Evolutionary conservation across 1,284 basidiomycete species (phyloP).

Genomic region (Naganishia sp.): DNA sequence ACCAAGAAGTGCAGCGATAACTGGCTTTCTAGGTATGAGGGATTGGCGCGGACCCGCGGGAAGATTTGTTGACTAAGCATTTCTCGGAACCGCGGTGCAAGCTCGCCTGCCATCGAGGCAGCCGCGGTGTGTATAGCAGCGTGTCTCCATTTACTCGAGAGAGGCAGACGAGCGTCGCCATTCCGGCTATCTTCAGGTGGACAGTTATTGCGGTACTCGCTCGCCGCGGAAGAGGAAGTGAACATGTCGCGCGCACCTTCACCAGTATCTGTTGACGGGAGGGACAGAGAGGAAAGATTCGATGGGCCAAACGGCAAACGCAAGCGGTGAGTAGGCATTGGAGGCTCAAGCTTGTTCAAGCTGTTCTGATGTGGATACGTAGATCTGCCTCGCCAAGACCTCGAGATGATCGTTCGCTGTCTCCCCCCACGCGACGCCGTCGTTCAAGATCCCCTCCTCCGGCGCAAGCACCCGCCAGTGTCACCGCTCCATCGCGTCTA

Average conservation of each 20-base stretch:
- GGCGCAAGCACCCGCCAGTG: constrained; percentile 18
- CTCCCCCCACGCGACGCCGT: constrained; percentile 50
- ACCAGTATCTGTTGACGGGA: constrained; percentile 21
- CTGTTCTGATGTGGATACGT: constrained; percentile 5
- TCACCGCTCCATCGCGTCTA: constrained; percentile 18
- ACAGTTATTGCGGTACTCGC: too few species aligned
- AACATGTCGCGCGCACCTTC: constrained; percentile 31
- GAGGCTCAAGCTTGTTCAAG: background rate
- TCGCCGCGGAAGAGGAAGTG: background rate
- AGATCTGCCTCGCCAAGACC: constrained; percentile 48
- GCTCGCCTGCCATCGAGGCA: background rate
- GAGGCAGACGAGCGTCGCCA: too few species aligned
- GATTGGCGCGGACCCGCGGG: too few species aligned
- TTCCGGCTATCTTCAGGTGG: too few species aligned
- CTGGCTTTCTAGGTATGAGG: too few species aligned
- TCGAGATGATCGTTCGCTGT: constrained; percentile 43
- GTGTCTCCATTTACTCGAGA: too few species aligned
- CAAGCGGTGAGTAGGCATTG: constrained; percentile 45
- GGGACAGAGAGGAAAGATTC: constrained; percentile 27
- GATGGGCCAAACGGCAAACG: constrained; percentile 44
- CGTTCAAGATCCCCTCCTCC: constrained; percentile 43
- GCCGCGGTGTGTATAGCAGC: too few species aligned
- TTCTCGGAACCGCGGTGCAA: too few species aligned
- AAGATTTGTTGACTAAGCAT: too few species aligned
- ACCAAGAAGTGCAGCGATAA: too few species aligned